phyloP scores from a whole-genome alignment of 129 eudicot genomes.

The Oenanthe sinensis region DNA sequence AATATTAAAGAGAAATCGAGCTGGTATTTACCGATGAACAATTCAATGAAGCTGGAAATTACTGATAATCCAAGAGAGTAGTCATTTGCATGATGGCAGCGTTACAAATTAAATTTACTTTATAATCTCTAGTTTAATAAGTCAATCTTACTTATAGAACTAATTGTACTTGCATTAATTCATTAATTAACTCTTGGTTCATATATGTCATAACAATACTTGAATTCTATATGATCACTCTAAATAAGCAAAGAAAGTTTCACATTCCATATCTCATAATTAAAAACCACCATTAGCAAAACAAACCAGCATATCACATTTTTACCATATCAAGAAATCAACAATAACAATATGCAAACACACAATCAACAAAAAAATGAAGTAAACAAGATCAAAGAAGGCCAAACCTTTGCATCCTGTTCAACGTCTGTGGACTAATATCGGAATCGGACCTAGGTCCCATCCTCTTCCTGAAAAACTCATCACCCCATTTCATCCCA shows the following conservation, averaged over 20 bases:
- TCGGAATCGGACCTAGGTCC: constrained; percentile 31
- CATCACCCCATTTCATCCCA: constrained; percentile 79
- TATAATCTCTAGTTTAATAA: neutral
- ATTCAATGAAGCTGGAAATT: neutral
- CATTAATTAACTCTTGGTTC: neutral
- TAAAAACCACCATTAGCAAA: neutral
- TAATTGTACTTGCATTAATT: neutral
- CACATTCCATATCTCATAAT: neutral
- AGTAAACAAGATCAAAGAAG: neutral
- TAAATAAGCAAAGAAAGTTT: neutral
- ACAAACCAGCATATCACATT: neutral
- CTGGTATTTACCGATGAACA: neutral
- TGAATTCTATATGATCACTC: neutral
- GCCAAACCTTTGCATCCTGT: constrained; percentile 60
- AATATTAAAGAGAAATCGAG: no score
- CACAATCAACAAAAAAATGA: neutral
- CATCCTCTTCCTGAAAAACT: constrained; percentile 51
- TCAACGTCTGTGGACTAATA: constrained; percentile 54
- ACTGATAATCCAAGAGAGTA: neutral
- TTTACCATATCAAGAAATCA: neutral
- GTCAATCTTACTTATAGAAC: neutral
- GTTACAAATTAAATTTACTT: neutral
- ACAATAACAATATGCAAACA: neutral
- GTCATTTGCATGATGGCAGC: neutral
- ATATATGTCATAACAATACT: neutral